A percentile compares a stretch with the other conserved stretches of the same genome.
Evolutionary conservation across 805 yeast genomes (phyloP).

Genomic region (Saccharomycopsis fibuligera): DNA sequence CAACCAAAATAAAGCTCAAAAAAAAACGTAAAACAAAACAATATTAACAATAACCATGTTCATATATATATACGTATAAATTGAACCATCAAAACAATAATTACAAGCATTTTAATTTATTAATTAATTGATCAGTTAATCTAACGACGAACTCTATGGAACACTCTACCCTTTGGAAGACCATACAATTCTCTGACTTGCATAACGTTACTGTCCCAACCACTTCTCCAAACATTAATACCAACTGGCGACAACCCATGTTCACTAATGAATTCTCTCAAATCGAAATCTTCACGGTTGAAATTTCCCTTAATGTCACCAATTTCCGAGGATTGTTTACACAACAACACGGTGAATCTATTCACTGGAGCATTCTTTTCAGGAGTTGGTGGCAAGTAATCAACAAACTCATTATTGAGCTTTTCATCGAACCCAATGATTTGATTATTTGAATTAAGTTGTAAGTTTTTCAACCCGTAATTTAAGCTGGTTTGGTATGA

Average conservation of each 20-base stretch:
- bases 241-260: slow-evolving; percentile 72
- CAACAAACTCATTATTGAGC: slow-evolving; percentile 35
- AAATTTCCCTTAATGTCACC: slow-evolving; percentile 23
- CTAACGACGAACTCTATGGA: slow-evolving; percentile 49
- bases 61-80: too few relatives aligned
- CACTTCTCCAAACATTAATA: slow-evolving; percentile 86
- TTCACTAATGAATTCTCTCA: slow-evolving; percentile 56
- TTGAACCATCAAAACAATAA: too few relatives aligned
- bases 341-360: slow-evolving; percentile 85
- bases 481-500: slow-evolving; percentile 64
- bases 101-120: too few relatives aligned
- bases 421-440: slow-evolving; percentile 41
- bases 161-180: slow-evolving; percentile 69
- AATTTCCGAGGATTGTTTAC: slow-evolving; percentile 50
- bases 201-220: slow-evolving; percentile 70
- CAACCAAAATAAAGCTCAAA: too few relatives aligned
- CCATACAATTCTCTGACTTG: slow-evolving; percentile 67
- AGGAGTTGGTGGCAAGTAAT: slow-evolving; percentile 78
- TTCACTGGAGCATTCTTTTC: slow-evolving; percentile 83
- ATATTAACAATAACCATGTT: too few relatives aligned
- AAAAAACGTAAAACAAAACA: too few relatives aligned
- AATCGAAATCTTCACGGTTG: slow-evolving; percentile 52
- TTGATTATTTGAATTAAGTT: slow-evolving; percentile 51
- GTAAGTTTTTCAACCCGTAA: slow-evolving; percentile 70
- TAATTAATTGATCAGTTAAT: too few relatives aligned